Conservation (phyloP, 164 flowering plant genomes). For the Sedum album region DNA sequence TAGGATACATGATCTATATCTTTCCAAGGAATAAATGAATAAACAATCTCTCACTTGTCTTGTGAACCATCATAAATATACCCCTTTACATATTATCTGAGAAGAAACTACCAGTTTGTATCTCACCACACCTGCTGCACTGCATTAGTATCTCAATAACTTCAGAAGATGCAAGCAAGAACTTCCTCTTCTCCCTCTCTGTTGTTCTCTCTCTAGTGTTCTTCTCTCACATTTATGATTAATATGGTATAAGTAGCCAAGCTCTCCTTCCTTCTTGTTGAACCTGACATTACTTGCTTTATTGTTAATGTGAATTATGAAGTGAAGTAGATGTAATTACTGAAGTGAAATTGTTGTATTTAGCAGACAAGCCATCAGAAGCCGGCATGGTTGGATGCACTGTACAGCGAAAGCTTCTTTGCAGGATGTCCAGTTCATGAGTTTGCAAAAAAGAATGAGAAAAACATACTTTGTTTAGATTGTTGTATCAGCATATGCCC, state of each 20-base stretch:
- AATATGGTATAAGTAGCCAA: neutral
- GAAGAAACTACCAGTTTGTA: neutral
- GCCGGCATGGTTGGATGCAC: constrained; percentile 5
- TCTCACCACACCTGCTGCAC: neutral
- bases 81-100: neutral
- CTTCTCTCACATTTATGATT: neutral
- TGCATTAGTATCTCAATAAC: neutral
- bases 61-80: constrained; percentile 4
- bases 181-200: too few species aligned
- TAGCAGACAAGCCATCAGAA: neutral
- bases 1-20: neutral
- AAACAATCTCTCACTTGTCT: neutral
- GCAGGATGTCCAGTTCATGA: constrained; percentile 60
- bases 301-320: neutral
- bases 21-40: constrained; percentile 1
- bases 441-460: constrained; percentile 77
- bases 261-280: neutral
- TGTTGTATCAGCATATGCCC: constrained; percentile 86
- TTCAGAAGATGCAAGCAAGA: too few species aligned
- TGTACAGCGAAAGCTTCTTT: constrained; percentile 57
- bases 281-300: neutral
- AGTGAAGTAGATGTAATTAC: neutral
- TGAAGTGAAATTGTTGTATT: neutral
- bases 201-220: neutral
- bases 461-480: constrained; percentile 78